phyloP scores from a whole-genome alignment of 305 asterid genomes.

The Solanum aculeatissimum region DNA sequence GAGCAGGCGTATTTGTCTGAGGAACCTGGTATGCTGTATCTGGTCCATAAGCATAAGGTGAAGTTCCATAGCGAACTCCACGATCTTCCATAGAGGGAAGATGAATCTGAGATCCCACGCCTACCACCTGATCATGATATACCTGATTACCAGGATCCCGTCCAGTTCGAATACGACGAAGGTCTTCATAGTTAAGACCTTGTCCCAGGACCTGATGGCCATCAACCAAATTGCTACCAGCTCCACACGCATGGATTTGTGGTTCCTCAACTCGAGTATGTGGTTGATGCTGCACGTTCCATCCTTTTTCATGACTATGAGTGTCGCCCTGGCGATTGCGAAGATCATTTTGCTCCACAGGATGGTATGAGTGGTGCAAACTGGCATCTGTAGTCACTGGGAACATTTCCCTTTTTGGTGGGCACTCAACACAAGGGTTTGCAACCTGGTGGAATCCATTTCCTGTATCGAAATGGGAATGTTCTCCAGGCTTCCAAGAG shows the following conservation, averaged over 20 bases:
- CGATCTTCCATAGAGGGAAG: conserved; percentile 52
- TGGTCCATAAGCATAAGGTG: conserved; percentile 44
- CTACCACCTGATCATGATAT: conserved; percentile 51
- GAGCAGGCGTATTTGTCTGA: conserved; percentile 50
- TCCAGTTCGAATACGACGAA: conserved; percentile 40
- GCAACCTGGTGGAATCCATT: conserved; percentile 57
- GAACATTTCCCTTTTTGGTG: conserved; percentile 54
- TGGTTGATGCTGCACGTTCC: conserved; percentile 54
- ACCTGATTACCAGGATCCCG: conserved; percentile 50
- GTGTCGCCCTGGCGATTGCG: conserved; percentile 37
- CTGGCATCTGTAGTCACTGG: conserved; percentile 44
- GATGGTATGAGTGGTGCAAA: conserved; percentile 40
- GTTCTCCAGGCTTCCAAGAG: conserved; percentile 52
- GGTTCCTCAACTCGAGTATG: conserved; percentile 55
- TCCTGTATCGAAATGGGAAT: conserved; percentile 41
- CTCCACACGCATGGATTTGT: conserved; percentile 35
- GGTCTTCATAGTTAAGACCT: conserved; percentile 56
- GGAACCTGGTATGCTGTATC: conserved; percentile 57
- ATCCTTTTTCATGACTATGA: conserved; percentile 58
- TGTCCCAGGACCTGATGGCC: conserved; percentile 43
- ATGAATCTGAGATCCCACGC: conserved; percentile 46
- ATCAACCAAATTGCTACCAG: conserved; percentile 56
- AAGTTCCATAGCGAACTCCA: conserved; percentile 43
- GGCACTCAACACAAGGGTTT: conserved; percentile 55
- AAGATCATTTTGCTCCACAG: conserved; percentile 55